phyloP scores from a whole-genome alignment of 1,139 yeast species.

The Scheffersomyces illinoinensis region DNA sequence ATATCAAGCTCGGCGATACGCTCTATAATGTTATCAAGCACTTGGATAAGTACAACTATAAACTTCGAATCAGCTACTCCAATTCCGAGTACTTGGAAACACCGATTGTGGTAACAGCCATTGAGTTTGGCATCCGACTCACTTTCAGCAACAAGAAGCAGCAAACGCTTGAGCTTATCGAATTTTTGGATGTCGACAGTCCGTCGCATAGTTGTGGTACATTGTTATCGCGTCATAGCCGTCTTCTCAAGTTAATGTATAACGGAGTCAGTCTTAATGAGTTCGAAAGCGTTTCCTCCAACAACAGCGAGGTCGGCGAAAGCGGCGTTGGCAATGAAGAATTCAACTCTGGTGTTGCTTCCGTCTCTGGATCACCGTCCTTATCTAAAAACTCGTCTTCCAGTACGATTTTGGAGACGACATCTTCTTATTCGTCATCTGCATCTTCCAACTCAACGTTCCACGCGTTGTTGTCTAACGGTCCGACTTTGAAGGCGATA shows the following conservation, averaged over 20 bases:
- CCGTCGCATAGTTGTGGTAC: neutral
- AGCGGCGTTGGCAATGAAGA: slow-evolving; percentile 12
- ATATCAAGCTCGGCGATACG: slow-evolving; percentile 27
- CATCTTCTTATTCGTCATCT: slow-evolving; percentile 4
- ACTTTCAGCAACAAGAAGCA: slow-evolving; percentile 38
- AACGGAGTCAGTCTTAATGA: slow-evolving; percentile 34
- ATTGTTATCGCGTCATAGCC: slow-evolving; percentile 1
- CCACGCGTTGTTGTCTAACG: slow-evolving; percentile 1
- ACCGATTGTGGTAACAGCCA: slow-evolving; percentile 34
- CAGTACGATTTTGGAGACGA: slow-evolving; percentile 1
- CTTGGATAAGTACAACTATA: slow-evolving; percentile 25
- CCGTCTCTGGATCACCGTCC: neutral
- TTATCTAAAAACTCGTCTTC: slow-evolving; percentile 3
- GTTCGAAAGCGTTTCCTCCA: slow-evolving; percentile 10
- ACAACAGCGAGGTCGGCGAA: slow-evolving; percentile 13
- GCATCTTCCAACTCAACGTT: slow-evolving; percentile 7
- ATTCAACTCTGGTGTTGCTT: slow-evolving; percentile 7
- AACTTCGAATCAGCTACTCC: slow-evolving; percentile 14
- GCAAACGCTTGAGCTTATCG: slow-evolving; percentile 50
- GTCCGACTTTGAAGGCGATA: slow-evolving; percentile 39
- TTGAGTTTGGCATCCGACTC: slow-evolving; percentile 35
- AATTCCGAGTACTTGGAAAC: slow-evolving; percentile 21
- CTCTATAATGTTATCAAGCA: slow-evolving; percentile 27
- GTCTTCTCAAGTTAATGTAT: slow-evolving; percentile 27
- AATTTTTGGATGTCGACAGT: slow-evolving; percentile 32